phyloP scores from a whole-genome alignment of 1,284 basidiomycete genomes.

The Mrakiaceae sp. region DNA sequence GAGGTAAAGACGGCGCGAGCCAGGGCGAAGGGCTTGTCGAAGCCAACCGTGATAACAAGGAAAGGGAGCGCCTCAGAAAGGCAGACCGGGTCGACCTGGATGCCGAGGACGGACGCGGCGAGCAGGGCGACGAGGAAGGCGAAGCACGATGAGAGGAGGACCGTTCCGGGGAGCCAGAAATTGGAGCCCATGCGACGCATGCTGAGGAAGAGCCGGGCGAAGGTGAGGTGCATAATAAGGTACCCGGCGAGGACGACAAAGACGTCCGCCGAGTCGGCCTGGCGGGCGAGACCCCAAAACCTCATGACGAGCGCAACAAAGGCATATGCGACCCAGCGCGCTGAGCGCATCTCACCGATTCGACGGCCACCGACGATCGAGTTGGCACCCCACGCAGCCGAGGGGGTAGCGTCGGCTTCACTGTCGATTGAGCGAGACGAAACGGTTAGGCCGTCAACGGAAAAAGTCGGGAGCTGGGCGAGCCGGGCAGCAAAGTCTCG shows the following conservation, averaged over 20 bases:
- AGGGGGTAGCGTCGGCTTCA: background rate
- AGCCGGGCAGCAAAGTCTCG: constrained; percentile 2
- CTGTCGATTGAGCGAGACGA: background rate
- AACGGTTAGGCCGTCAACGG: constrained; percentile 31
- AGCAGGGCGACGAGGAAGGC: constrained; percentile 81
- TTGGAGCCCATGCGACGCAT: constrained; percentile 77
- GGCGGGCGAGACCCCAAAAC: constrained; percentile 76
- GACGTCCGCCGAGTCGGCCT: constrained; percentile 92
- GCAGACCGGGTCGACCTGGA: constrained; percentile 84
- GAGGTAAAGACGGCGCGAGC: constrained; percentile 83
- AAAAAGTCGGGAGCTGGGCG: constrained; percentile 17
- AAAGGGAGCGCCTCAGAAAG: constrained; percentile 93
- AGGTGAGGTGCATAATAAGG: constrained; percentile 89
- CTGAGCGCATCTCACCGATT: constrained; percentile 51
- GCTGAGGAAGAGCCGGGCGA: constrained; percentile 77
- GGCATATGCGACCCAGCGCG: constrained; percentile 76
- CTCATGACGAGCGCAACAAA: constrained; percentile 63
- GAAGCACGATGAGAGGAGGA: constrained; percentile 67
- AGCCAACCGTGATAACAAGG: constrained; percentile 93
- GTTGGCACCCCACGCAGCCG: constrained; percentile 11
- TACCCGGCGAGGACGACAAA: constrained; percentile 91
- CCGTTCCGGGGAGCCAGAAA: constrained; percentile 58
- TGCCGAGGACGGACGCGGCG: constrained; percentile 66
- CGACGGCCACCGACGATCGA: constrained; percentile 7
- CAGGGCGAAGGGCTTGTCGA: constrained; percentile 91